These are phyloP conservation scores for Lumnitzera racemosa DNA, from an alignment of 345 rosid genomes.

Conservation along the genomic window DNA sequence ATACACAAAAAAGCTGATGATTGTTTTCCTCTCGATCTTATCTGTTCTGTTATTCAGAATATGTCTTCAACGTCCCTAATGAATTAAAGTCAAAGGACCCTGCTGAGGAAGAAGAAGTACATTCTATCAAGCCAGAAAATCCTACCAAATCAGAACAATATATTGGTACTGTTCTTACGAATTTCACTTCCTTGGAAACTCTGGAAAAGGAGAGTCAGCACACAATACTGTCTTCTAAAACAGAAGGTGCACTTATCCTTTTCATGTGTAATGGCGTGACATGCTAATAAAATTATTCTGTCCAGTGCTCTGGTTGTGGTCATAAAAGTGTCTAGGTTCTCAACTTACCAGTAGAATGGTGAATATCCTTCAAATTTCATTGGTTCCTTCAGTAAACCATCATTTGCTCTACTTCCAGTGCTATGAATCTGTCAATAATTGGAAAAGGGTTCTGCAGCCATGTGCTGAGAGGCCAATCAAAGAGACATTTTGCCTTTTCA, in stretches of 20 bases:
- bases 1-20: too few species aligned
- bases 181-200: conserved; percentile 12
- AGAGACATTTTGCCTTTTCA: too few species aligned
- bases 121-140: conserved; percentile 16
- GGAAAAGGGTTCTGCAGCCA: too few species aligned
- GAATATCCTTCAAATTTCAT: too few species aligned
- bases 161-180: conserved; percentile 11
- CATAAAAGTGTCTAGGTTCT: background rate
- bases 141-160: conserved; percentile 1
- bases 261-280: too few species aligned
- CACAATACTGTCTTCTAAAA: conserved; percentile 14
- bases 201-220: conserved; percentile 13
- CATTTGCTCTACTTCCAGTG: too few species aligned
- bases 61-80: conserved; percentile 9
- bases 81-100: conserved; percentile 15
- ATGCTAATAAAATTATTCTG: too few species aligned
- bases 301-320: background rate
- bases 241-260: conserved; percentile 20
- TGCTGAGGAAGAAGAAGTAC: conserved; percentile 14
- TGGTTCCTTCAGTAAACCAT: too few species aligned
- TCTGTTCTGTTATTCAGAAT: conserved; percentile 8
- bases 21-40: background rate
- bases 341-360: too few species aligned
- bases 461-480: too few species aligned
- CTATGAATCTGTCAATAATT: too few species aligned